phyloP scores from a whole-genome alignment of 331 rosid genomes.

The Quercus phellos region DNA sequence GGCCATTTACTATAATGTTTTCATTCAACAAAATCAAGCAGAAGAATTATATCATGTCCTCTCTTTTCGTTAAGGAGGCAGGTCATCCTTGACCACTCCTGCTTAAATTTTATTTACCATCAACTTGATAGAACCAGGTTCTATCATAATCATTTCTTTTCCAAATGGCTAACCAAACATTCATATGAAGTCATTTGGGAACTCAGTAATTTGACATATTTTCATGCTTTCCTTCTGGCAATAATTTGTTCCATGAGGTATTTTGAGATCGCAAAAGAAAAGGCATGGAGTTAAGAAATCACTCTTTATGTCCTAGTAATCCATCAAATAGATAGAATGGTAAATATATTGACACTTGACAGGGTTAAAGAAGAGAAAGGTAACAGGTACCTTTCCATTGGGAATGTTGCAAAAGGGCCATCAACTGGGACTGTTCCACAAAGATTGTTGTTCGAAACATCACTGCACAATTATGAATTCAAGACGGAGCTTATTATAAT shows the following conservation, averaged over 20 bases:
- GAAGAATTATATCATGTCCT: no score
- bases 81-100: no score
- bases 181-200: background rate
- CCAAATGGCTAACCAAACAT: background rate
- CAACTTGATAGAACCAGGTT: no score
- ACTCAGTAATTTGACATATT: background rate
- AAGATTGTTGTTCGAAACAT: slow-evolving; percentile 75
- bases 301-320: background rate
- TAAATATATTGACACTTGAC: background rate
- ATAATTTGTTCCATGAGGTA: background rate
- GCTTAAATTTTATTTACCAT: no score
- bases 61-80: no score
- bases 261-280: background rate
- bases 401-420: slow-evolving; percentile 76
- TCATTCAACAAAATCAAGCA: no score
- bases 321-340: background rate
- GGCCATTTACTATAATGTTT: no score
- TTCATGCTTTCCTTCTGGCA: background rate
- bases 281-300: background rate
- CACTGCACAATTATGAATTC: slow-evolving; percentile 47
- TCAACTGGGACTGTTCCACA: slow-evolving; percentile 94
- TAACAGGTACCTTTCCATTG: slow-evolving; percentile 59
- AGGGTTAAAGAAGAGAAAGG: background rate
- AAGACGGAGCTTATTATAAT: background rate
- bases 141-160: background rate